phyloP scores from a whole-genome alignment of 495 filamentous ascomycete genomes.

The Aspergillus haitiensis region DNA sequence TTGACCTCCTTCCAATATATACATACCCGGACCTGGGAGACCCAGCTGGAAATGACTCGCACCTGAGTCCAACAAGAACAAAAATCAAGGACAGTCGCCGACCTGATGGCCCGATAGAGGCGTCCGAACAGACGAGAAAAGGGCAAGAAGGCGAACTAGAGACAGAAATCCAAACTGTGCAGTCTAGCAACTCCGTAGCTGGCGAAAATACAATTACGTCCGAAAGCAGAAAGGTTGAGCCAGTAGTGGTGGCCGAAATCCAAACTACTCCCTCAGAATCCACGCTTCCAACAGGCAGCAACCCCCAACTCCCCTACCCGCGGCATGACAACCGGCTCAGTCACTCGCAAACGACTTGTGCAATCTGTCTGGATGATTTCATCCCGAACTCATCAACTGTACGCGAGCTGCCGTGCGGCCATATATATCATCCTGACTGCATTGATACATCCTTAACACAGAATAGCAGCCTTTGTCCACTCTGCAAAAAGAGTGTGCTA shows the following conservation, averaged over 20 bases:
- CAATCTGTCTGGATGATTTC: slow-evolving; percentile 85
- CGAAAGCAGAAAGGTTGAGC: too few species aligned
- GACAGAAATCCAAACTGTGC: neutral
- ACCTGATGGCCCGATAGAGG: neutral
- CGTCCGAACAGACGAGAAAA: neutral
- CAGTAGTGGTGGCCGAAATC: too few species aligned
- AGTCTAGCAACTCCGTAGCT: neutral
- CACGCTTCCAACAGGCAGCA: neutral
- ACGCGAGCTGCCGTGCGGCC: slow-evolving; percentile 80
- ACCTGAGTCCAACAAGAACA: neutral
- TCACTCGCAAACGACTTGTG: slow-evolving; percentile 60
- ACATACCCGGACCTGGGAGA: slow-evolving; percentile 57
- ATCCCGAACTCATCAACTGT: slow-evolving; percentile 64
- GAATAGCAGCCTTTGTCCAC: slow-evolving; percentile 76
- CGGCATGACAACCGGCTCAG: slow-evolving; percentile 26
- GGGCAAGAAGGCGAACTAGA: neutral
- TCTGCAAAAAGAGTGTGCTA: slow-evolving; percentile 80
- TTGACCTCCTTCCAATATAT: slow-evolving; percentile 72
- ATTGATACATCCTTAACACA: slow-evolving; percentile 75
- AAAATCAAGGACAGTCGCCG: neutral
- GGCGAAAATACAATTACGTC: neutral
- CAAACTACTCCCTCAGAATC: neutral
- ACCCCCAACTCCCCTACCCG: neutral
- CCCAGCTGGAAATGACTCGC: slow-evolving; percentile 18
- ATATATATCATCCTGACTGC: slow-evolving; percentile 89